Evolutionary conservation across 768 basidiomycete genomes (phyloP), one percentile per base, ranked within the genome.

Genomic region (Chiua virens): DNA sequence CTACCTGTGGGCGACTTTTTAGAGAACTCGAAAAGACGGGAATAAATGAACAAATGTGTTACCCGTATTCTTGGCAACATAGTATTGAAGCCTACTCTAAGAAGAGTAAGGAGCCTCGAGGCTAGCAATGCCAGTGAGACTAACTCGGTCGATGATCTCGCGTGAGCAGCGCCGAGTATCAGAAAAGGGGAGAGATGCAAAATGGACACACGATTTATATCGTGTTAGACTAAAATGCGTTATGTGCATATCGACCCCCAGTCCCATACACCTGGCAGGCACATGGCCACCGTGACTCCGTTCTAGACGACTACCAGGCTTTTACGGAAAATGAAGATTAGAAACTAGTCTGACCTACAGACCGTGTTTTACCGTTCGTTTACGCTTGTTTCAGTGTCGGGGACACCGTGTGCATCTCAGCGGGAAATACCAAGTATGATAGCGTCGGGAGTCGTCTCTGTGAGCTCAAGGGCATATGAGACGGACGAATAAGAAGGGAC

Each of bases 401-500:
- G 2, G 86, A 90, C 62, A 82, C 85, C 0, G 80, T 91, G 3
- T 74, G 83, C 32, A 73, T 91, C 18, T 71, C 79, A 41, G 76
- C 78, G 3, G 61, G 64, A 5, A 59, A 75, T 5, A 72, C 68
- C 18, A 73, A 64, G 30, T 72, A 73, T 11, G 80, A 82, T 0
- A 89, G 87, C 55, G 71, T 89, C 45, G n/a, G 89, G 80, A 5
- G 82, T 89, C 37, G 83, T 92, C 42, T 92, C 74, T 90, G 87
- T 85, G 79, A 86, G 8, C 67, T 60, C 56, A 50, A 42, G n/a
- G 46, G 69, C 50, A 3, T 70, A 68, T 8, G 62, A 62, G 1
- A 34, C 6, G 34, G 15, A 34, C 15, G 34, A 61, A 0, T 59
- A 45, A 21, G 66, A 72, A 32, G 62, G 60, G n/a, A n/a, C n/a